Conservation (phyloP, 2,329 filamentous ascomycete species). For the Apiospora saccharicola region DNA sequence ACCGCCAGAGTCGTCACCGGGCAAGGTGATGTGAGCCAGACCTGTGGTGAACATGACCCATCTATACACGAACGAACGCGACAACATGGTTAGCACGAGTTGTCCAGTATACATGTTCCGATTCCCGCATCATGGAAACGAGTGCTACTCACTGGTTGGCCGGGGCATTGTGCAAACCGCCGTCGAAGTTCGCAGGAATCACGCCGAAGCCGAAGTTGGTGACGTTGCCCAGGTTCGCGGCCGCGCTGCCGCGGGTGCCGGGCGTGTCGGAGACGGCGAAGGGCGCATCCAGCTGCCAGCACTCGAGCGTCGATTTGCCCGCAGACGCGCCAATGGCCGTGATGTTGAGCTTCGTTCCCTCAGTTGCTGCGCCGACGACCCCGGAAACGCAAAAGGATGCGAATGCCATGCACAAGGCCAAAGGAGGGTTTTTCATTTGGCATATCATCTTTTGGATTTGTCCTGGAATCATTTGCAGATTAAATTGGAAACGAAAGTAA, state of each 20-base stretch:
- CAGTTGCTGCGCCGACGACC: neutral
- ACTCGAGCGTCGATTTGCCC: constrained; percentile 53
- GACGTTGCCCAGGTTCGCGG: constrained; percentile 42
- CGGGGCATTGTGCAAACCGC: constrained; percentile 51
- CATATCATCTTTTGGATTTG: neutral
- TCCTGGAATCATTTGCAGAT: neutral
- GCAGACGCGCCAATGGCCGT: constrained; percentile 44
- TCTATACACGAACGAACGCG: constrained; percentile 31
- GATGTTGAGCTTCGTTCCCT: neutral
- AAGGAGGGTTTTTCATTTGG: too few relatives aligned
- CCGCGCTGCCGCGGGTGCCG: constrained; percentile 42
- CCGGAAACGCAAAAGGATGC: neutral
- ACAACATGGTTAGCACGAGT: neutral
- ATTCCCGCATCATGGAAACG: neutral
- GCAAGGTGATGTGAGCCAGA: constrained; percentile 50
- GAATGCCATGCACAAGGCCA: neutral
- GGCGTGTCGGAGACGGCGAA: constrained; percentile 44
- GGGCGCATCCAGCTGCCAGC: constrained; percentile 49
- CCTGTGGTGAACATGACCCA: constrained; percentile 49
- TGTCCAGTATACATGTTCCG: neutral
- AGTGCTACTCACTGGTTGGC: constrained; percentile 43
- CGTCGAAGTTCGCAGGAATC: constrained; percentile 47
- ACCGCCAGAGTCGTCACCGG: constrained; percentile 41
- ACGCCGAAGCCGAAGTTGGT: constrained; percentile 46
- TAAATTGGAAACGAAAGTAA: neutral